Evolutionary conservation across 495 filamentous ascomycete genomes (phyloP).

Genomic region (Hypoxylon subgilvum): DNA sequence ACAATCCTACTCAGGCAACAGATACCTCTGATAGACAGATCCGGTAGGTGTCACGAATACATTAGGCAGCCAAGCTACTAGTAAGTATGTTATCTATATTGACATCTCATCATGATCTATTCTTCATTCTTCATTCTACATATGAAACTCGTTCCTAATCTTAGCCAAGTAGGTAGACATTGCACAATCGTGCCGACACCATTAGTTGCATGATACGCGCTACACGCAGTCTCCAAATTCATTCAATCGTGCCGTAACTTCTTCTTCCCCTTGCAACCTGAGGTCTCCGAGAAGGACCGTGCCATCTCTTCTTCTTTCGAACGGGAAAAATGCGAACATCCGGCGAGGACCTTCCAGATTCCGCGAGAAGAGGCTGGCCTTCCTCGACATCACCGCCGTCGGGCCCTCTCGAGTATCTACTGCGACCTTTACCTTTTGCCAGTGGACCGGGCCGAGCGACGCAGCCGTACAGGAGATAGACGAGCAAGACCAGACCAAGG

Average conservation of each 20-base stretch:
- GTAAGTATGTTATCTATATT: too few species aligned
- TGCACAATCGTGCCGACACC: conserved; percentile 2
- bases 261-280: conserved; percentile 17
- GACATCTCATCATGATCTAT: conserved; percentile 30
- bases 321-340: conserved; percentile 31
- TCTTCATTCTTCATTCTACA: conserved; percentile 38
- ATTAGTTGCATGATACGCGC: conserved; percentile 2
- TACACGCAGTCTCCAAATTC: neutral
- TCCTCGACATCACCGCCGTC: conserved; percentile 23
- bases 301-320: conserved; percentile 32
- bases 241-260: conserved; percentile 33
- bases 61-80: too few species aligned
- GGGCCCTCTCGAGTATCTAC: conserved; percentile 2
- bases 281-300: conserved; percentile 32
- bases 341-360: conserved; percentile 10
- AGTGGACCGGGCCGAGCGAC: conserved; percentile 31
- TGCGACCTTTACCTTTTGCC: conserved; percentile 29
- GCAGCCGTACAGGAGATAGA: conserved; percentile 33
- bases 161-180: conserved; percentile 3
- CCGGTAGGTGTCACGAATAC: too few species aligned
- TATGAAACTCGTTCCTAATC: conserved; percentile 27
- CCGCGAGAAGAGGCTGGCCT: conserved; percentile 20
- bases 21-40: too few species aligned
- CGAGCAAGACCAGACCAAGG: conserved; percentile 21
- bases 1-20: too few species aligned